These are phyloP conservation scores for Oryza glaberrima DNA, from an alignment of 176 grass and related monocot species.

Conservation along the genomic window DNA sequence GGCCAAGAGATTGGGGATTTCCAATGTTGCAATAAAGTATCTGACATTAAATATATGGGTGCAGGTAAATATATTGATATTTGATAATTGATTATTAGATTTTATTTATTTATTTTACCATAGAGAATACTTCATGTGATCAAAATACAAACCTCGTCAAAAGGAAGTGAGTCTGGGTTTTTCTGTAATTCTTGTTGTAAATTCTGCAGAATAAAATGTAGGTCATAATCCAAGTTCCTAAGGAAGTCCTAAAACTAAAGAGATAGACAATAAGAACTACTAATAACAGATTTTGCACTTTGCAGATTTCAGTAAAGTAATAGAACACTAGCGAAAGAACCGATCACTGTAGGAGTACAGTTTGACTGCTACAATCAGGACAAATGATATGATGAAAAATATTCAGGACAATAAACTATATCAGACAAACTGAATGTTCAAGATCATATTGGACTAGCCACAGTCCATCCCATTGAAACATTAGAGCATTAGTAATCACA, in stretches of 20 bases:
- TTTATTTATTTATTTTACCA: not conserved
- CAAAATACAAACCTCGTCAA: slow-evolving; percentile 69
- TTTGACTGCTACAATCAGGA: not conserved
- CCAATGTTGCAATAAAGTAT: slow-evolving; percentile 95
- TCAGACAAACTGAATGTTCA: not conserved
- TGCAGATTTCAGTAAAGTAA: not conserved
- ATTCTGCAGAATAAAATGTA: slow-evolving; percentile 61
- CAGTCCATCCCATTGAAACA: not conserved
- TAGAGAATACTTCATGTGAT: not conserved
- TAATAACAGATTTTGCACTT: slow-evolving; percentile 1
- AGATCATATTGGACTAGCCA: not conserved
- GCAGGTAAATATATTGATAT: slow-evolving; percentile 16
- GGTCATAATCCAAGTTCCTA: slow-evolving; percentile 29
- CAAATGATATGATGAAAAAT: not conserved
- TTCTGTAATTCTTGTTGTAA: slow-evolving; percentile 76
- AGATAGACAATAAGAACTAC: not conserved
- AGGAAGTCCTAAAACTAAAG: not conserved
- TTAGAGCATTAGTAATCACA: not conserved
- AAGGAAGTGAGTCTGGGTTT: slow-evolving; percentile 88
- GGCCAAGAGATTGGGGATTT: slow-evolving; percentile 91
- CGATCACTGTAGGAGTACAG: not conserved
- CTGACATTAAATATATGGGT: slow-evolving; percentile 43
- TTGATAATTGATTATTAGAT: not conserved
- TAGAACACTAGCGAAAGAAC: not conserved
- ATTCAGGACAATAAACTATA: not conserved